Evolutionary conservation across 2,329 filamentous ascomycete genomes (phyloP), one percentile per base, ranked within the genome.

Genomic region (Daldinia eschscholtzii): DNA sequence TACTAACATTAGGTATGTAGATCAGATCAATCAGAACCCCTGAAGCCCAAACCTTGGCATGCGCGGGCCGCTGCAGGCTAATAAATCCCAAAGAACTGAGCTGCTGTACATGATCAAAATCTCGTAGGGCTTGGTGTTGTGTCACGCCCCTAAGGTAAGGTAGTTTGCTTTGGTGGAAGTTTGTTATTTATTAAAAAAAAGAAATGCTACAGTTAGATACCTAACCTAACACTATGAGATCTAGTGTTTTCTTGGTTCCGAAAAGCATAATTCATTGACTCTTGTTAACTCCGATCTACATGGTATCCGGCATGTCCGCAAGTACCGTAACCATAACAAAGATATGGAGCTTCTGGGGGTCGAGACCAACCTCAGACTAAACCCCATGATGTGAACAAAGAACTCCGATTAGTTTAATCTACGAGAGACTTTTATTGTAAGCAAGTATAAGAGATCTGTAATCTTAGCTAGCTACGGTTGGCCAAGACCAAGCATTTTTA

Each of bases 11-110:
- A 28, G 10, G 18, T 46, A 46, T 15, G 2, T 15, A 33, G 26
- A 33, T 64, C 50, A 57, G 60, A 64, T 57, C 46, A 41, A 28
- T 35, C n/a, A 33, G 10, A 6, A 60, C 46, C 64, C 67, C 46
- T 64, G 44, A 61, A 39, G 41, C 46, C 53, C 53, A 15, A 37
- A 66, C 44, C 67, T 70, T 70, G 64, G 64, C 67, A 59, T 41
- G 20, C n/a, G 41, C 62, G 50, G 52, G 41, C 42, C 55, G 42
- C 13, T 26, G 42, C 28, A 15, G 42, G 23, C 26, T 41, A 28
- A 53, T 10, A 52, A 18, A 52, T 48, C 26, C 5, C 10, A 28
- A 48, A 20, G 18, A 26, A 26, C 20, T 15, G 23, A 30, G 30
- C 26, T 52, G 18, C 26, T 6, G 12, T 48, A 48, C 44, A 28